phyloP scores from a whole-genome alignment of 768 basidiomycete species.

The Panaeolus cyanescens region DNA sequence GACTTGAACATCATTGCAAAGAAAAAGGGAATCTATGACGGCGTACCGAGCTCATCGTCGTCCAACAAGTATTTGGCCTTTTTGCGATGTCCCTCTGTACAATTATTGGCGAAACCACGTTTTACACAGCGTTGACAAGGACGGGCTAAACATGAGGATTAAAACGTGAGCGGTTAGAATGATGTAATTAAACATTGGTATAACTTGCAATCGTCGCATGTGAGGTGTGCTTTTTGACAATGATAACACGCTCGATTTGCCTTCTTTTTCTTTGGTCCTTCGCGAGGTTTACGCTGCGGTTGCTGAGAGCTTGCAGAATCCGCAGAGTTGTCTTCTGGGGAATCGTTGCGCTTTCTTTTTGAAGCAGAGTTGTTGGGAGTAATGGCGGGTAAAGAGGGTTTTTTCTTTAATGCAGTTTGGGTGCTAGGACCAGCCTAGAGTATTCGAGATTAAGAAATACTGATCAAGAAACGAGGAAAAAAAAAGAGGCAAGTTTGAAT shows the following conservation, averaged over 20 bases:
- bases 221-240: slow-evolving; percentile 96
- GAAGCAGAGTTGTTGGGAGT: slow-evolving; percentile 18
- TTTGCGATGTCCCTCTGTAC: slow-evolving; percentile 94
- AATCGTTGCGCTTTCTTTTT: slow-evolving; percentile 67
- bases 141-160: slow-evolving; percentile 58
- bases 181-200: slow-evolving; percentile 13
- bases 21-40: slow-evolving; percentile 17
- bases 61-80: slow-evolving; percentile 97
- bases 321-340: slow-evolving; percentile 56
- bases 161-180: slow-evolving; percentile 3
- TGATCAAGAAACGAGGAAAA: slow-evolving; percentile 2
- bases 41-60: slow-evolving; percentile 86
- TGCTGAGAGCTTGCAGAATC: slow-evolving; percentile 39
- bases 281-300: slow-evolving; percentile 57
- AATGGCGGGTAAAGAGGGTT: slow-evolving; percentile 21
- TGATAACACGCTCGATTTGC: slow-evolving; percentile 92
- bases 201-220: slow-evolving; percentile 94
- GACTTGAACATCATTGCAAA: slow-evolving; percentile 23
- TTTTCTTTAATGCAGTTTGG: slow-evolving; percentile 38
- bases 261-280: slow-evolving; percentile 92
- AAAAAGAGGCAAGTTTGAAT: slow-evolving; percentile 43
- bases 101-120: slow-evolving; percentile 85
- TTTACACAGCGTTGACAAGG: slow-evolving; percentile 96
- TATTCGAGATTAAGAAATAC: slow-evolving; percentile 20
- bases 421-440: slow-evolving; percentile 46